Conservation (phyloP, 768 basidiomycete species). For the Termitomyces sp. region DNA sequence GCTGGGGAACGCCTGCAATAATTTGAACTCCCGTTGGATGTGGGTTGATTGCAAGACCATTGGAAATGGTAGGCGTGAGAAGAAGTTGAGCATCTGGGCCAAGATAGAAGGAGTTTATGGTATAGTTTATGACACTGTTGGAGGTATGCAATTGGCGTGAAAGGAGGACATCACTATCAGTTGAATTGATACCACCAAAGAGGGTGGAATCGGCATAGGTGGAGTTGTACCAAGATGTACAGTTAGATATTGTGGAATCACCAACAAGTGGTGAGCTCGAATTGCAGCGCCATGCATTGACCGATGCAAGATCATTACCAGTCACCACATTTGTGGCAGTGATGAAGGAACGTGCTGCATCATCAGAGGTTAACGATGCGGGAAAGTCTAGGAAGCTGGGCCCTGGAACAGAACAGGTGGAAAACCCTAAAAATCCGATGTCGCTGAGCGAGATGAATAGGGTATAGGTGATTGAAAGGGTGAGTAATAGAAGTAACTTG, state of each 20-base stretch:
- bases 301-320: slow-evolving; percentile 6
- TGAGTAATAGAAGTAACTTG: slow-evolving; percentile 12
- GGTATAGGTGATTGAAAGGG: slow-evolving; percentile 12
- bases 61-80: slow-evolving; percentile 5
- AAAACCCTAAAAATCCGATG: slow-evolving; percentile 13
- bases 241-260: too few relatives aligned
- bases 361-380: slow-evolving; percentile 12
- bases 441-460: slow-evolving; percentile 13
- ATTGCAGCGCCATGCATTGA: slow-evolving; percentile 12
- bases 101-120: slow-evolving; percentile 15
- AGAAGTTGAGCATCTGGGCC: slow-evolving; percentile 11
- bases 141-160: slow-evolving; percentile 11
- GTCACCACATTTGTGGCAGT: slow-evolving; percentile 8
- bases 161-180: slow-evolving; percentile 22
- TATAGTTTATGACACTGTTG: not conserved
- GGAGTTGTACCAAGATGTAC: slow-evolving; percentile 19
- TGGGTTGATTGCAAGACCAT: slow-evolving; percentile 15
- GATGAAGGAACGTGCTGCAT: slow-evolving; percentile 11
- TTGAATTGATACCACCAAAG: slow-evolving; percentile 16
- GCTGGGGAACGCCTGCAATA: slow-evolving; percentile 18
- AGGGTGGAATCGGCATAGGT: slow-evolving; percentile 18
- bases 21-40: slow-evolving; percentile 14
- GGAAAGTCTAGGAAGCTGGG: slow-evolving; percentile 13
- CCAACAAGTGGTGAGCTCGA: not conserved
- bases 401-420: slow-evolving; percentile 11